Evolutionary conservation across 768 basidiomycete species (phyloP), one percentile per base, ranked within the genome.

Genomic region (Hypholoma fasciculare): DNA sequence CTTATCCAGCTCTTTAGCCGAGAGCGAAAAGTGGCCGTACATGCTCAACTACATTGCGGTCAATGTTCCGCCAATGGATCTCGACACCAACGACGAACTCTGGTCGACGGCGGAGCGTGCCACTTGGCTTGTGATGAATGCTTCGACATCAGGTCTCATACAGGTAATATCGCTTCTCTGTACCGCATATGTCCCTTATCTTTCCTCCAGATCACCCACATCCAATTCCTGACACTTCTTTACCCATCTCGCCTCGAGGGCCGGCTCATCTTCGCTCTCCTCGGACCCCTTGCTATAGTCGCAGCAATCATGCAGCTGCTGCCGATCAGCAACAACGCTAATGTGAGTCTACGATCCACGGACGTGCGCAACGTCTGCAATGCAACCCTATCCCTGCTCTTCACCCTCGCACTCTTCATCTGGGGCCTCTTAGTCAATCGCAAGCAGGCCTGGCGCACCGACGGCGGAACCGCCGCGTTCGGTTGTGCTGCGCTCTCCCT

Each of bases 401-500:
- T 98, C 76, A 95, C 95, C 12, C 73, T 83, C 36, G 86, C 92
- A 3, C 88, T 99, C 58, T 78, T 94, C 69, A 85, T 97, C 59
- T 99, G 97, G 97, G 97, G 97, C 36, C 80, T 92, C 60, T 74
- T 92, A 57, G 83, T 98, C 63, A 98, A 98, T 68, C 85, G 94
- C 20, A 81, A 84, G 47, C 85, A 92, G 52, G 97, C 97, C 2
- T 99, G 97, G 97, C 85, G 96, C 37, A 92, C 90, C 0, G 96
- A 98, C 65, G 97, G 97, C 13, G 96, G 96, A 8, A 98, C 97
- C 0, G 95, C 95, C 0, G 90, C 87, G 0, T 99, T 99, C 65
- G 97, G 97, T 16, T 82, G 80, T 16, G 92, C 89, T 2, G 92
- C 96, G 0, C 80, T 98, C 57, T 64, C 81, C 1, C 82, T 99